Conservation (phyloP, 2,329 filamentous ascomycete species). For the Zymoseptoria ardabiliae region DNA sequence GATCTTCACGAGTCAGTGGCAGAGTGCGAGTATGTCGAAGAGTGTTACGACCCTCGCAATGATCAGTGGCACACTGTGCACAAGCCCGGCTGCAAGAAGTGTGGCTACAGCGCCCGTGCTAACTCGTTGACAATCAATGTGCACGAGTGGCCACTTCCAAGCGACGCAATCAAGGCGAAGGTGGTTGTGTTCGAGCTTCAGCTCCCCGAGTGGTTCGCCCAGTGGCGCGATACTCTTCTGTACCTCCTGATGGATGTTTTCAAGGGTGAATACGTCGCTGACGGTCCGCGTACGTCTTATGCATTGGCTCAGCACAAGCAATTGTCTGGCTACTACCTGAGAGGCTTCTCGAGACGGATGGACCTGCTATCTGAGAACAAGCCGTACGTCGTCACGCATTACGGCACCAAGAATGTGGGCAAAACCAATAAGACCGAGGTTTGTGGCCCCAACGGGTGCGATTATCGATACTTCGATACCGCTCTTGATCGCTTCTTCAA, state of each 20-base stretch:
- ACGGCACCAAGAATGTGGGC: not conserved
- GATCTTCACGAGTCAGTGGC: not conserved
- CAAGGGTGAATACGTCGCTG: not conserved
- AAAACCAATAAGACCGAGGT: not conserved
- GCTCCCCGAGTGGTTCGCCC: conserved; percentile 37
- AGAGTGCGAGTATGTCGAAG: not conserved
- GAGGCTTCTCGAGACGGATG: not conserved
- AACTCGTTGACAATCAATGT: conserved; percentile 12
- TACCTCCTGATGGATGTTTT: not conserved
- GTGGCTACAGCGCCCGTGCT: not conserved
- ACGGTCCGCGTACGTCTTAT: not conserved
- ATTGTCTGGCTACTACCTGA: not conserved
- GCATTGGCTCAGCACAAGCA: not conserved
- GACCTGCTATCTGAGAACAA: not conserved
- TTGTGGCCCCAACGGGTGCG: not conserved
- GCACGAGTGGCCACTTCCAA: conserved; percentile 46
- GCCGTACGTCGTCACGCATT: not conserved
- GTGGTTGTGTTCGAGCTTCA: conserved; percentile 46
- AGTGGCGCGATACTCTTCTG: conserved; percentile 40
- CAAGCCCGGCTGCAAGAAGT: not conserved
- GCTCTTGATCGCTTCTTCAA: not conserved
- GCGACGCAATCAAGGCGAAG: conserved; percentile 28
- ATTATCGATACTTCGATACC: not conserved
- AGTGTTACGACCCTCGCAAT: not conserved
- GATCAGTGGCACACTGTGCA: not conserved